Base-by-base conservation (phyloP, 2,329 filamentous ascomycete genomes). In the Onygenales sp. region DNA sequence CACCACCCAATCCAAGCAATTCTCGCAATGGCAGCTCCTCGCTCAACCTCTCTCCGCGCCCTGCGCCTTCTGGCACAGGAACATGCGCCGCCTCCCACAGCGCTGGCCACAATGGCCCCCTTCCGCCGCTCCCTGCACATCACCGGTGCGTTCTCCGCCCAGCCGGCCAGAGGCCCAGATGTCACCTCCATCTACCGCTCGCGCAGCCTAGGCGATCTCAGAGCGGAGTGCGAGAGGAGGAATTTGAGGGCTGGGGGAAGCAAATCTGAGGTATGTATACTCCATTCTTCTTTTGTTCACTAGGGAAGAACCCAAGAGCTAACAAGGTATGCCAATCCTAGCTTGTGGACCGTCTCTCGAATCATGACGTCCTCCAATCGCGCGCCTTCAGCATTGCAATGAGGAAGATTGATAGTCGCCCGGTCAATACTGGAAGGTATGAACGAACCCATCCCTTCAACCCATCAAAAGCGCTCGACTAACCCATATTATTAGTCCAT, bases 81-180 rank as follows among this genome's bases (percentile, higher is more conserved):
- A 48, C 62, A 63, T 52, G 60, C 59, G 7, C 61, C 62, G 31
- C 54, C 50, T 21, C 54, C 46, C 6, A 52, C 52, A n/a, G 13
- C 49, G 11, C 34, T 52, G 3, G 44, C 54, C 17, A 40, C 43
- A 10, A 48, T 52, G 27, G 64, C 71, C 27, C 55, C 59, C 52
- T 57, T 66, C 54, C 71, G 70, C 60, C 80, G 81, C 59, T 66
- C 68, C 53, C 74, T 84, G 49, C 78, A 80, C 69, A 82, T 83
- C 71, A 84, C 81, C 37, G 80, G 80, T 52, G 76, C 77, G 40
- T 73, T 80, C 32, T 80, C 79, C 49, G 81, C 77, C 56, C 62
- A 79, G 70, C 58, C 73, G 65, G 62, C 69, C 73, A 68, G 72
- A 67, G 62, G 76, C 61, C 64, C 73, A 34, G 78, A 81, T 59